A percentile compares a stretch with the other conserved stretches of the same genome.
Conservation (phyloP, 2,329 filamentous ascomycete genomes). For the Calonectria honghensis region DNA sequence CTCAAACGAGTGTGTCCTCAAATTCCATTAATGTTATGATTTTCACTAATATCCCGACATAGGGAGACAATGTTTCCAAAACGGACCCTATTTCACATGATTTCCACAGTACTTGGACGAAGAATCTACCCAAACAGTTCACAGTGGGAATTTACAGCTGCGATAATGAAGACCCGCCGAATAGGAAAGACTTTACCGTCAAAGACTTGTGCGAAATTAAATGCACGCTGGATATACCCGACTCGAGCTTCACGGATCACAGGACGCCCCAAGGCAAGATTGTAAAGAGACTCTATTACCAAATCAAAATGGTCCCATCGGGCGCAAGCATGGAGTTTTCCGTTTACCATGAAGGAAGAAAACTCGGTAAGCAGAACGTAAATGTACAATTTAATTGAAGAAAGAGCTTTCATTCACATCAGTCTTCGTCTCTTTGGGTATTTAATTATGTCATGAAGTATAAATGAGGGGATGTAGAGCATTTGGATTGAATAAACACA, state of each 20-base stretch:
- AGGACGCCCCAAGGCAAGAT: background rate
- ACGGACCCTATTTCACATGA: background rate
- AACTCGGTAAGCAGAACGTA: slow-evolving; percentile 7
- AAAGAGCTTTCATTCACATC: too few relatives aligned
- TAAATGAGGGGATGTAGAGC: too few relatives aligned
- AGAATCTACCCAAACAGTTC: background rate
- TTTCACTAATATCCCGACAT: background rate
- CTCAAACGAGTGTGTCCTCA: slow-evolving; percentile 9
- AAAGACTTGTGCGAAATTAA: slow-evolving; percentile 6
- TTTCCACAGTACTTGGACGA: background rate
- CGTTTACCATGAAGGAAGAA: background rate
- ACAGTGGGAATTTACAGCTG: slow-evolving; percentile 11
- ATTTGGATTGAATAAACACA: too few relatives aligned
- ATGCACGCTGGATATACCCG: slow-evolving; percentile 1
- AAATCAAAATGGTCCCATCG: slow-evolving; percentile 7
- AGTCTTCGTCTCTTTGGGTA: too few relatives aligned
- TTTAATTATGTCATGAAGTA: too few relatives aligned
- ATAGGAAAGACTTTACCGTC: background rate
- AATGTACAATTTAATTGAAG: slow-evolving; percentile 2
- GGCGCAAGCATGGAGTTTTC: slow-evolving; percentile 15
- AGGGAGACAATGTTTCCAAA: slow-evolving; percentile 27
- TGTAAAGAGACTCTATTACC: slow-evolving; percentile 6
- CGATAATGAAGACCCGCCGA: slow-evolving; percentile 23
- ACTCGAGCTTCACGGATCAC: background rate
- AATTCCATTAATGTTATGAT: background rate